Conservation (phyloP, 2,329 filamentous ascomycete genomes). For the Ceratocystis alfenasii region DNA sequence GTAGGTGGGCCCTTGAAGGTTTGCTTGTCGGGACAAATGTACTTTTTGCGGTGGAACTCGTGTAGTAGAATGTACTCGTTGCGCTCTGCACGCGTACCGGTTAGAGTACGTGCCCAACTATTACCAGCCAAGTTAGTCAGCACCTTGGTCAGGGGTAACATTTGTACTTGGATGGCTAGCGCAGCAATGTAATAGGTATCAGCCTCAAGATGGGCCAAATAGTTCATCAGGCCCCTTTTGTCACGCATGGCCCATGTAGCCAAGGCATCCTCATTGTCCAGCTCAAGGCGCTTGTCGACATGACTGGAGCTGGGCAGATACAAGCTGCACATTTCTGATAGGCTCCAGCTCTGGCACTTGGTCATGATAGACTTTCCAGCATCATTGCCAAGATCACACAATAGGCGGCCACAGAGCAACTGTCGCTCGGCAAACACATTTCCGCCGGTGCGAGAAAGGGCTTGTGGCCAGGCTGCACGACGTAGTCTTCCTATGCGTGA, state of each 20-base stretch:
- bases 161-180: conserved; percentile 75
- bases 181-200: conserved; percentile 95
- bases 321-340: conserved; percentile 93
- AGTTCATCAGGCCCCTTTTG: conserved; percentile 80
- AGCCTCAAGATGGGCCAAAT: conserved; percentile 82
- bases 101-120: conserved; percentile 92
- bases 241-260: conserved; percentile 70
- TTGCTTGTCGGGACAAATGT: conserved; percentile 94
- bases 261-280: conserved; percentile 79
- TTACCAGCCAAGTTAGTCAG: conserved; percentile 94
- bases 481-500: conserved; percentile 81
- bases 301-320: conserved; percentile 60
- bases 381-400: conserved; percentile 92
- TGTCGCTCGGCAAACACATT: conserved; percentile 91
- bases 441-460: conserved; percentile 71
- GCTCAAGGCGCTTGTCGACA: conserved; percentile 52
- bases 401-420: conserved; percentile 72
- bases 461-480: conserved; percentile 73
- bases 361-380: conserved; percentile 94
- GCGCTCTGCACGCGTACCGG: conserved; percentile 87
- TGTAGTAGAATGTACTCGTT: conserved; percentile 99
- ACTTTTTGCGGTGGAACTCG: conserved; percentile 93
- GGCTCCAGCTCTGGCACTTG: conserved; percentile 94
- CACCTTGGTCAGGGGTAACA: conserved; percentile 87
- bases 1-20: conserved; percentile 50